phyloP scores from a whole-genome alignment of 331 rosid species.

The Prunus yedoensis region DNA sequence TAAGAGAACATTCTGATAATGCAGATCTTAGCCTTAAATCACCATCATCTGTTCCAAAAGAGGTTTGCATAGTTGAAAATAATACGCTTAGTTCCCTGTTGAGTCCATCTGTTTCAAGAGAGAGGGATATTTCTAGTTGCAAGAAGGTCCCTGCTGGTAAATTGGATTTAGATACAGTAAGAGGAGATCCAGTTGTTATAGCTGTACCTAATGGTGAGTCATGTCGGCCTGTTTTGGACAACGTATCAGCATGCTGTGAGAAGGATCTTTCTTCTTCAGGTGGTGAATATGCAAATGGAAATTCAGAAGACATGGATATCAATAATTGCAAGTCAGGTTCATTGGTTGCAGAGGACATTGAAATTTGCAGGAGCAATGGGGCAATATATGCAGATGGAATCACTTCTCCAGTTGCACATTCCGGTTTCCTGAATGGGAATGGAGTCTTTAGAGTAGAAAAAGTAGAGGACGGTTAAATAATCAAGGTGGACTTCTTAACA shows the following conservation, averaged over 20 bases:
- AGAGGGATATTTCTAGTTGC: constrained; percentile 25
- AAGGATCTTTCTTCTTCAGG: constrained; percentile 14
- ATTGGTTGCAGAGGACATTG: constrained; percentile 10
- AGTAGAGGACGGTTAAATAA: constrained; percentile 33
- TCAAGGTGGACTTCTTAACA: constrained; percentile 30
- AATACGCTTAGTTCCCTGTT: neutral
- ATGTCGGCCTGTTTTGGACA: neutral
- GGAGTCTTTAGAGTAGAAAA: constrained; percentile 39
- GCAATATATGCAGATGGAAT: constrained; percentile 21
- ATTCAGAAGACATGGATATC: constrained; percentile 36
- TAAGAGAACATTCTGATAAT: constrained; percentile 31
- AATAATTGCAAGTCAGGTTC: constrained; percentile 28
- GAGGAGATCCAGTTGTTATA: constrained; percentile 27
- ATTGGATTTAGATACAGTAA: constrained; percentile 11
- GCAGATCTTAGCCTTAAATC: constrained; percentile 26
- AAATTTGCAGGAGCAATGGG: constrained; percentile 44
- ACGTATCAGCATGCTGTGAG: neutral
- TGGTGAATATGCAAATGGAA: constrained; percentile 17
- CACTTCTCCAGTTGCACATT: constrained; percentile 30
- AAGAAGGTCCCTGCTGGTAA: constrained; percentile 31
- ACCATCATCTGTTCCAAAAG: constrained; percentile 28
- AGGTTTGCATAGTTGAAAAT: constrained; percentile 17
- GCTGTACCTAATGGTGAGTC: constrained; percentile 13
- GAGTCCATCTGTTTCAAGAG: constrained; percentile 31
- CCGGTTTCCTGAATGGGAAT: constrained; percentile 37